Evolutionary conservation across 768 basidiomycete genomes (phyloP).

Genomic region (Mycena floridula): DNA sequence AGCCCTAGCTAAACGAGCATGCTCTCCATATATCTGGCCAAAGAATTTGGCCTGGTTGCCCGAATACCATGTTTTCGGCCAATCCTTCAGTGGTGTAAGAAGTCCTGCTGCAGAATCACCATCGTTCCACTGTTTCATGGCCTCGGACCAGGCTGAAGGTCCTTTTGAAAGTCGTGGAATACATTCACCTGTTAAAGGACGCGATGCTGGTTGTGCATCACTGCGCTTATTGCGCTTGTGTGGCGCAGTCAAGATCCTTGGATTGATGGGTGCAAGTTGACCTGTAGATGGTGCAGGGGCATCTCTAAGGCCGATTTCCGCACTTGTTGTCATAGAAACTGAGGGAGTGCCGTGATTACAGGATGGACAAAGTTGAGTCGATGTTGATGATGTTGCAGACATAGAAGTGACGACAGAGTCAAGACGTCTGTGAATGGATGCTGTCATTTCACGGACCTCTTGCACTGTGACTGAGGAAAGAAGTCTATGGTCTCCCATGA

Average conservation of each 20-base stretch:
- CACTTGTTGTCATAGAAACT: neutral
- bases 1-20: neutral
- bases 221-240: neutral
- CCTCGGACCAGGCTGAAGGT: conserved; percentile 15
- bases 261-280: neutral
- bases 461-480: neutral
- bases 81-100: conserved; percentile 18
- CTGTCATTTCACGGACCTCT: conserved; percentile 12
- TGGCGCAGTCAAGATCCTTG: neutral
- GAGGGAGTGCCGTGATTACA: neutral
- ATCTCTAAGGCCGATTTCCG: neutral
- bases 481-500: conserved; percentile 21
- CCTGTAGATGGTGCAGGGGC: neutral
- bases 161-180: conserved; percentile 8
- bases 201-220: conserved; percentile 10
- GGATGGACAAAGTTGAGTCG: neutral
- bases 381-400: neutral
- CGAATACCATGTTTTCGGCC: conserved; percentile 20
- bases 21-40: neutral
- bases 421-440: conserved; percentile 3
- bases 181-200: conserved; percentile 10
- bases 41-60: conserved; percentile 8
- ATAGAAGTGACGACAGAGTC: neutral
- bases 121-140: conserved; percentile 21
- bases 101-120: conserved; percentile 13